Conservation (phyloP, 164 flowering plant species). For the Magnolia kwangsiensis region DNA sequence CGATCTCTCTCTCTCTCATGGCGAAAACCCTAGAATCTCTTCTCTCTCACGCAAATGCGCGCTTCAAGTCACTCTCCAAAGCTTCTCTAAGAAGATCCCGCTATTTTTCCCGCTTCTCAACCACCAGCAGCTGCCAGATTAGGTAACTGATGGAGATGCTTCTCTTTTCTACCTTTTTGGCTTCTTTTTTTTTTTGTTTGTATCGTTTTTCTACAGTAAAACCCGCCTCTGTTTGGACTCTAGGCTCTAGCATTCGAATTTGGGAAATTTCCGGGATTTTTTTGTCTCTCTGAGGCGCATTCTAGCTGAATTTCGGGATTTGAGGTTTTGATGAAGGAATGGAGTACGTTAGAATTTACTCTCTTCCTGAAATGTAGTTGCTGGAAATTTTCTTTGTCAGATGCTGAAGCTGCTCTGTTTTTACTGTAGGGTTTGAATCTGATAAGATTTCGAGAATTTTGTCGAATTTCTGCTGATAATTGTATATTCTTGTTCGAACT, state of each 20-base stretch:
- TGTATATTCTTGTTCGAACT: background rate
- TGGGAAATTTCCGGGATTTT: background rate
- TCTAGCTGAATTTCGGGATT: background rate
- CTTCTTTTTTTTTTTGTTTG: background rate
- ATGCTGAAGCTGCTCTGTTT: constrained; percentile 13
- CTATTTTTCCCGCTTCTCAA: constrained; percentile 17
- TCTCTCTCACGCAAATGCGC: background rate
- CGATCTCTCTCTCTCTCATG: constrained; percentile 5
- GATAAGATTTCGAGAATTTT: background rate
- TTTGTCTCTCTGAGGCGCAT: constrained; percentile 1
- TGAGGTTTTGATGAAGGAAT: background rate
- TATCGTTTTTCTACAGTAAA: background rate
- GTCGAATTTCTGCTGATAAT: background rate
- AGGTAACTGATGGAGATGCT: constrained; percentile 18
- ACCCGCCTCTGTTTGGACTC: background rate
- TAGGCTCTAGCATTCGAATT: background rate
- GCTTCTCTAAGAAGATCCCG: constrained; percentile 11
- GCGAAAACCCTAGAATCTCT: constrained; percentile 13
- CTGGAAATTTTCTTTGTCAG: constrained; percentile 24
- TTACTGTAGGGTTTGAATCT: constrained; percentile 4
- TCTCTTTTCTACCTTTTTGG: background rate
- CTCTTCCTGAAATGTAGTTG: background rate
- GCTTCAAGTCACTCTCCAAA: constrained; percentile 8
- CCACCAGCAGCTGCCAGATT: constrained; percentile 19
- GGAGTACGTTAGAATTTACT: background rate